phyloP scores from a whole-genome alignment of 179 eudicot genomes.

The Spergularia azorica region DNA sequence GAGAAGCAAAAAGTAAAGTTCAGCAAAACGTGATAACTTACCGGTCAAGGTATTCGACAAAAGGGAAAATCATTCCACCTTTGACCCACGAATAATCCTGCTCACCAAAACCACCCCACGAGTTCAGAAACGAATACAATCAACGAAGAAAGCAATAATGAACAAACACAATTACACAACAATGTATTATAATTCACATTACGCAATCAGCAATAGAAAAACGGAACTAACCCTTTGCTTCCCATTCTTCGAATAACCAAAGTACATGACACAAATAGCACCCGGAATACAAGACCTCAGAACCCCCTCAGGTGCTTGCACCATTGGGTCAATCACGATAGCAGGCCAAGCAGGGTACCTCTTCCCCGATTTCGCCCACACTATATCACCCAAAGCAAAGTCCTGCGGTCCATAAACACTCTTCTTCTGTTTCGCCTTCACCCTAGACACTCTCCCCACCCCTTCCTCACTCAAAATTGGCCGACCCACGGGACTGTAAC shows the following conservation, averaged over 20 bases:
- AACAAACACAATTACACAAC: not conserved
- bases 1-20: not conserved
- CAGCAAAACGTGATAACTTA: constrained; percentile 26
- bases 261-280: constrained; percentile 87
- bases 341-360: constrained; percentile 95
- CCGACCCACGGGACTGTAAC: constrained; percentile 22
- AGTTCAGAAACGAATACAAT: constrained; percentile 1
- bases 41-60: constrained; percentile 75
- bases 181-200: not conserved
- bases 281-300: constrained; percentile 75
- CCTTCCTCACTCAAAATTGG: constrained; percentile 21
- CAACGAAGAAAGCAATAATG: not conserved
- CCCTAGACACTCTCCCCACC: constrained; percentile 32
- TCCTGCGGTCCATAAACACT: constrained; percentile 55
- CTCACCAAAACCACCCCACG: constrained; percentile 18
- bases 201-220: not conserved
- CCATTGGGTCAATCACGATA: constrained; percentile 84
- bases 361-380: constrained; percentile 96
- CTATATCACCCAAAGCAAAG: constrained; percentile 73
- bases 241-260: constrained; percentile 74
- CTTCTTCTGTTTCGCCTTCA: constrained; percentile 41
- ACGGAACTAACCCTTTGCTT: constrained; percentile 56
- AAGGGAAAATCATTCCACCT: constrained; percentile 92
- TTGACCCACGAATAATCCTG: constrained; percentile 97
- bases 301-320: constrained; percentile 79